These are phyloP conservation scores for Tetracentron sinense DNA, from an alignment of 164 flowering plant genomes.

Conservation along the genomic window DNA sequence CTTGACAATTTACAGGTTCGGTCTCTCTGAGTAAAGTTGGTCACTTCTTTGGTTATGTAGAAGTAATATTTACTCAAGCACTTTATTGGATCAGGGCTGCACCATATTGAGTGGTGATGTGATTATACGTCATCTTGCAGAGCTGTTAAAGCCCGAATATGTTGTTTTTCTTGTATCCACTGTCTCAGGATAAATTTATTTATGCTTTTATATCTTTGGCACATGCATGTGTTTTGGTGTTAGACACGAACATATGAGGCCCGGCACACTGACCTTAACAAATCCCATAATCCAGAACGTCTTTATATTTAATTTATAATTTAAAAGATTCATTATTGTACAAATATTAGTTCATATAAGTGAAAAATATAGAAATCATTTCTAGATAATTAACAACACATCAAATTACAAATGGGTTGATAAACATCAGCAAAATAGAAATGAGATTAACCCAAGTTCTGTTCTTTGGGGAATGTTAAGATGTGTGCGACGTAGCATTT, in stretches of 20 bases:
- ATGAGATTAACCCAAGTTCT: too few species aligned
- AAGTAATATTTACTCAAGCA: slow-evolving; percentile 7
- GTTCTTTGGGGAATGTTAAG: too few species aligned
- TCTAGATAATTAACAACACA: not conserved
- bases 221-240: not conserved
- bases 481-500: too few species aligned
- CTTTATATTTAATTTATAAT: not conserved
- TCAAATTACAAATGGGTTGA: too few species aligned
- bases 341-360: not conserved
- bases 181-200: not conserved
- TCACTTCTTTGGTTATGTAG: slow-evolving; percentile 1
- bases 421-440: too few species aligned
- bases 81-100: slow-evolving; percentile 62
- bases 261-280: not conserved
- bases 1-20: slow-evolving; percentile 66
- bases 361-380: not conserved
- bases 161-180: slow-evolving; percentile 98
- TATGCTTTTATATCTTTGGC: not conserved
- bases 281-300: not conserved
- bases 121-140: slow-evolving; percentile 86
- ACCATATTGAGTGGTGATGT: slow-evolving; percentile 98
- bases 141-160: slow-evolving; percentile 61
- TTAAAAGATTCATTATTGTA: not conserved
- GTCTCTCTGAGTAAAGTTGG: slow-evolving; percentile 8
- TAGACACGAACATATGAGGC: not conserved